phyloP scores from a whole-genome alignment of 1,284 basidiomycete genomes.

The Cutaneotrichosporon spelunceum region DNA sequence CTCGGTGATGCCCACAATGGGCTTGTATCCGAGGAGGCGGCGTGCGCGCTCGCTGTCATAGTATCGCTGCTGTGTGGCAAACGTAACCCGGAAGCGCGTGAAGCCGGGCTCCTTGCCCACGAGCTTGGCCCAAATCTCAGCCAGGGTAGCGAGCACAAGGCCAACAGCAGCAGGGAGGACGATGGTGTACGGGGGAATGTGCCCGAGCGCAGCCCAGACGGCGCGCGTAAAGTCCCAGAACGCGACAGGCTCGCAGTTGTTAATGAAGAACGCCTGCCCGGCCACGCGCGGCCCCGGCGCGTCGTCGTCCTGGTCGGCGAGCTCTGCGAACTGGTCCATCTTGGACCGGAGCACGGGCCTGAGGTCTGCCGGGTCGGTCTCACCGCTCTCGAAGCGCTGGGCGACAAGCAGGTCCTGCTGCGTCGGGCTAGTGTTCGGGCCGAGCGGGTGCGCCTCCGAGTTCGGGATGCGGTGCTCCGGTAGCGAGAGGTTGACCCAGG shows the following conservation, averaged over 20 bases:
- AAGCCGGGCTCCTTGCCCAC: conserved; percentile 80
- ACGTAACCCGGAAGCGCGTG: conserved; percentile 80
- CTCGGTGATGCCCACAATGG: conserved; percentile 82
- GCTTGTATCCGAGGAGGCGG: conserved; percentile 87
- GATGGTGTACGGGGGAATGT: conserved; percentile 59
- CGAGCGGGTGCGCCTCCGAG: conserved; percentile 70
- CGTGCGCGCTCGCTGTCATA: conserved; percentile 96
- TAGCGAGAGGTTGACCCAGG: conserved; percentile 63
- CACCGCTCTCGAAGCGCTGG: conserved; percentile 58
- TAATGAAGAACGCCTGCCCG: conserved; percentile 95
- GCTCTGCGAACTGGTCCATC: conserved; percentile 58
- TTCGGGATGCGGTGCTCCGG: conserved; percentile 67
- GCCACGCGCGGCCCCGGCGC: conserved; percentile 59
- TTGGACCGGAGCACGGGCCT: conserved; percentile 62
- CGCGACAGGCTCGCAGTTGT: conserved; percentile 91
- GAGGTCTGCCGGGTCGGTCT: conserved; percentile 51
- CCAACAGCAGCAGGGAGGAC: conserved; percentile 67
- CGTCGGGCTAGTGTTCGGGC: conserved; percentile 65
- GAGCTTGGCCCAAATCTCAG: conserved; percentile 73
- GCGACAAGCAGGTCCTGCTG: conserved; percentile 60
- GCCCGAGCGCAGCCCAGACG: conserved; percentile 75
- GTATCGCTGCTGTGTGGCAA: conserved; percentile 65
- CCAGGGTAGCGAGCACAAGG: conserved; percentile 64
- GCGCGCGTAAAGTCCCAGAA: conserved; percentile 93
- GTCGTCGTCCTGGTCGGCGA: conserved; percentile 40